Conservation (phyloP, 2,329 filamentous ascomycete species). For the Clonostachys sp. region DNA sequence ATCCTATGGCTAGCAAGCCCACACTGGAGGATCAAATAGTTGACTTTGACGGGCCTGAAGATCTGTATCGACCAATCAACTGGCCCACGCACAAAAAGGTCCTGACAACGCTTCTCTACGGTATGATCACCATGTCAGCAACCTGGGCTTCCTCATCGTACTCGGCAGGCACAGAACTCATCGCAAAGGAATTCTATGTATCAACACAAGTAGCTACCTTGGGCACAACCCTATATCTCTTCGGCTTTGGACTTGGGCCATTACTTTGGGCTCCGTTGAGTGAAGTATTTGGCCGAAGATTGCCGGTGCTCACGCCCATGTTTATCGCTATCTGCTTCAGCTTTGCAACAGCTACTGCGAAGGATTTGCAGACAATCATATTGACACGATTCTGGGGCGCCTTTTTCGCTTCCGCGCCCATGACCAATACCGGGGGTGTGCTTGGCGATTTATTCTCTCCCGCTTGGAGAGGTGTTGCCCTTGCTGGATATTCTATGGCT, state of each 20-base stretch:
- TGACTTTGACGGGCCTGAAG: constrained; percentile 68
- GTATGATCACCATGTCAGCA: constrained; percentile 37
- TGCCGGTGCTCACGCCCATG: constrained; percentile 55
- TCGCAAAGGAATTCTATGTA: constrained; percentile 42
- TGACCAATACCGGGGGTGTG: constrained; percentile 68
- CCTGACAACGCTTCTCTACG: constrained; percentile 50
- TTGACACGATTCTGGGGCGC: constrained; percentile 61
- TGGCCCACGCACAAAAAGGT: constrained; percentile 69
- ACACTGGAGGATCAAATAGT: constrained; percentile 49
- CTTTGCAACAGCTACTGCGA: constrained; percentile 58
- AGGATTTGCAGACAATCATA: constrained; percentile 63
- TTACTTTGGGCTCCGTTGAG: constrained; percentile 62
- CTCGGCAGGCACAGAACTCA: constrained; percentile 49
- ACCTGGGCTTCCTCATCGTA: constrained; percentile 49
- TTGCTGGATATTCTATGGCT: constrained; percentile 64
- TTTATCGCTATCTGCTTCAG: constrained; percentile 60
- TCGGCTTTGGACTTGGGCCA: constrained; percentile 53
- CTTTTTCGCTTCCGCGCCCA: constrained; percentile 59
- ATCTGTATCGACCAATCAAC: constrained; percentile 67
- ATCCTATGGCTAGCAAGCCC: constrained; percentile 33
- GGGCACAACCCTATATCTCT: constrained; percentile 39
- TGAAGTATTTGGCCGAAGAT: constrained; percentile 54
- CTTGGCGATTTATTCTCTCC: constrained; percentile 61
- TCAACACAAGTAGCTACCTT: constrained; percentile 34
- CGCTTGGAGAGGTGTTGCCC: constrained; percentile 57